These are phyloP conservation scores for Melaleuca alternifolia DNA, from an alignment of 345 rosid species.

Conservation along the genomic window DNA sequence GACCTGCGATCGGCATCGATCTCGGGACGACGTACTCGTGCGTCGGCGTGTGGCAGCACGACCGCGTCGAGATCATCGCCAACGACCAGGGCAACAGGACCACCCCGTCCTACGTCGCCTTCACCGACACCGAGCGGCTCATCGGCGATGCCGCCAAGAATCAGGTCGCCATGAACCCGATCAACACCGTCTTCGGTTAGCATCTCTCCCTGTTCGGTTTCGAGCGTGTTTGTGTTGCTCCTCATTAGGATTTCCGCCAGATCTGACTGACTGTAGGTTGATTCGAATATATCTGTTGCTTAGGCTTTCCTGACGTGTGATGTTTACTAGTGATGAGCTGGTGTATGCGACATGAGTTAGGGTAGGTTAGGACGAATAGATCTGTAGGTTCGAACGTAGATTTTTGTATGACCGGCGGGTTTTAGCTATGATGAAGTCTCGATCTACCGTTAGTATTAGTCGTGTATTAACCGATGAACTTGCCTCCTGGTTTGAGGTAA, in stretches of 20 bases:
- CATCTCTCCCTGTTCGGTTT: neutral
- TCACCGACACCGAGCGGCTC: conserved; percentile 7
- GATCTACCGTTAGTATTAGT: neutral
- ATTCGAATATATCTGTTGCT: neutral
- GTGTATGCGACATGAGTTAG: neutral
- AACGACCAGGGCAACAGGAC: conserved; percentile 9
- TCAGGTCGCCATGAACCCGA: conserved; percentile 15
- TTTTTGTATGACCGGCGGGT: neutral
- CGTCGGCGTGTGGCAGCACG: conserved; percentile 6
- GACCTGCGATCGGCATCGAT: conserved; percentile 6
- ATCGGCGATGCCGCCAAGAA: conserved; percentile 18
- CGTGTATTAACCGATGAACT: neutral
- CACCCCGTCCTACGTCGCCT: conserved; percentile 19
- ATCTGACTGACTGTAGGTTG: neutral
- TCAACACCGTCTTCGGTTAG: conserved; percentile 24
- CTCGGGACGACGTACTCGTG: conserved; percentile 1
- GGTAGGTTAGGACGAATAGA: neutral
- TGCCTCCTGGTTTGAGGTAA: neutral
- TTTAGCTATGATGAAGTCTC: neutral
- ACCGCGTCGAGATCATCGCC: neutral
- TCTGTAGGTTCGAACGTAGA: neutral
- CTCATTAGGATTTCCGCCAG: neutral
- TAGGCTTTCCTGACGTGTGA: neutral
- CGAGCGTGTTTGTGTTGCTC: neutral
- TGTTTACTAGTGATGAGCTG: neutral